Evolutionary conservation across 768 basidiomycete species (phyloP).

Genomic region (Lentinus tigrinus): DNA sequence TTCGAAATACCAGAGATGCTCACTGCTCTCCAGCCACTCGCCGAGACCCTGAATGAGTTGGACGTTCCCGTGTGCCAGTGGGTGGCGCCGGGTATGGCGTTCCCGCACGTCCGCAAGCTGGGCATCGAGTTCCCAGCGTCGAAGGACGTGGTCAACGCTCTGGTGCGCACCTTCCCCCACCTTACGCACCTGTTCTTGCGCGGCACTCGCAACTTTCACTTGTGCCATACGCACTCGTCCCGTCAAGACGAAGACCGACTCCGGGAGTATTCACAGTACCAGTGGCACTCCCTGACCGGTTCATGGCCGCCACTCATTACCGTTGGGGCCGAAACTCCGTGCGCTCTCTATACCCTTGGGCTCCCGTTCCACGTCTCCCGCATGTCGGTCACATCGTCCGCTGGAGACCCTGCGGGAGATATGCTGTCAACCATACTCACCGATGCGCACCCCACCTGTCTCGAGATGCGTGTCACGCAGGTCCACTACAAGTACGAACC

Average conservation of each 20-base stretch:
- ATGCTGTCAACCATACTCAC: not conserved
- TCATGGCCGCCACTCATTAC: not conserved
- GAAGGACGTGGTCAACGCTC: not conserved
- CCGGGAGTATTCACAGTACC: not conserved
- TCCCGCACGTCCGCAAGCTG: not conserved
- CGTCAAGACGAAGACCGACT: not conserved
- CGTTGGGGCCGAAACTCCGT: not conserved
- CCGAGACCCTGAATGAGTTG: not conserved
- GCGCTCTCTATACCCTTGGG: not conserved
- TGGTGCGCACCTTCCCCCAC: not conserved
- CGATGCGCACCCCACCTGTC: not conserved
- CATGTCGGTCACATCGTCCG: not conserved
- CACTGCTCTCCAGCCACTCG: not conserved
- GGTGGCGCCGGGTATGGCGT: not conserved
- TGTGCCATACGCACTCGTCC: not conserved
- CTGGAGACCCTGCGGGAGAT: not conserved
- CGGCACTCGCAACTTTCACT: not conserved
- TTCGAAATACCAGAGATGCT: not conserved
- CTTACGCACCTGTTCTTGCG: not conserved
- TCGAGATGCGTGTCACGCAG: not conserved
- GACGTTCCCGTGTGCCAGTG: not conserved
- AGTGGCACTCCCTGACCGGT: not conserved
- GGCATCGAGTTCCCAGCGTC: not conserved
- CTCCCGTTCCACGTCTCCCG: not conserved
- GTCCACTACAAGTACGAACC: not conserved